These are phyloP conservation scores for Glycine tomentella DNA, from an alignment of 306 rosid genomes.

Conservation along the genomic window DNA sequence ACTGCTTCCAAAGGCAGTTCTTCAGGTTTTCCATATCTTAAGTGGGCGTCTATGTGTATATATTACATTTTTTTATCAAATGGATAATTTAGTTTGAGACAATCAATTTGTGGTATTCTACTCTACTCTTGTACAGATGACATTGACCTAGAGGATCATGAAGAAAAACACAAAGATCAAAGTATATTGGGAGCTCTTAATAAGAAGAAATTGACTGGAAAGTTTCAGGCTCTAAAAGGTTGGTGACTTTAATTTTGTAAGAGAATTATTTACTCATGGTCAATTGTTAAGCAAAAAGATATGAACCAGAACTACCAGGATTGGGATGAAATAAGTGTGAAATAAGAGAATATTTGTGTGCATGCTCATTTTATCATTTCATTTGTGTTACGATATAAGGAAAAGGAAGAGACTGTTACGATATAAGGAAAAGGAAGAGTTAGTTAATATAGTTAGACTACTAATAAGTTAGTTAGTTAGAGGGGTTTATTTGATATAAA, in stretches of 20 bases:
- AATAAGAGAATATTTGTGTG: background rate
- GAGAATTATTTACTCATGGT: background rate
- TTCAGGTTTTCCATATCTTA: constrained; percentile 13
- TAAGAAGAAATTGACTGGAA: constrained; percentile 82
- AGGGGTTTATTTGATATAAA: too few species aligned
- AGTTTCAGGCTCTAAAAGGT: constrained; percentile 84
- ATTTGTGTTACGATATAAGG: too few species aligned
- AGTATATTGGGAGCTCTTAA: constrained; percentile 68
- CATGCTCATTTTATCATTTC: background rate
- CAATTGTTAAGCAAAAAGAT: background rate
- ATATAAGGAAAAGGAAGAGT: too few species aligned
- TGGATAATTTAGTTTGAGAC: constrained; percentile 26
- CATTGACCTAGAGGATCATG: constrained; percentile 72
- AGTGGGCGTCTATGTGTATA: background rate
- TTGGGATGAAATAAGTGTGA: background rate
- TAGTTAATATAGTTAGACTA: too few species aligned
- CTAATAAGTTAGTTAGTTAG: too few species aligned
- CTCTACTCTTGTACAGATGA: constrained; percentile 63
- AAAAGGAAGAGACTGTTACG: too few species aligned
- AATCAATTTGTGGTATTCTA: constrained; percentile 14
- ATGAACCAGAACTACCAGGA: background rate
- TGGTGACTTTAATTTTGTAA: constrained; percentile 32
- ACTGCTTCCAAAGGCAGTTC: background rate
- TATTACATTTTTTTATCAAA: constrained; percentile 9
- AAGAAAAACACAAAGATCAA: constrained; percentile 75